These are phyloP conservation scores for Aegilops bicornis DNA, from an alignment of 176 grass and related monocot species.

Conservation along the genomic window DNA sequence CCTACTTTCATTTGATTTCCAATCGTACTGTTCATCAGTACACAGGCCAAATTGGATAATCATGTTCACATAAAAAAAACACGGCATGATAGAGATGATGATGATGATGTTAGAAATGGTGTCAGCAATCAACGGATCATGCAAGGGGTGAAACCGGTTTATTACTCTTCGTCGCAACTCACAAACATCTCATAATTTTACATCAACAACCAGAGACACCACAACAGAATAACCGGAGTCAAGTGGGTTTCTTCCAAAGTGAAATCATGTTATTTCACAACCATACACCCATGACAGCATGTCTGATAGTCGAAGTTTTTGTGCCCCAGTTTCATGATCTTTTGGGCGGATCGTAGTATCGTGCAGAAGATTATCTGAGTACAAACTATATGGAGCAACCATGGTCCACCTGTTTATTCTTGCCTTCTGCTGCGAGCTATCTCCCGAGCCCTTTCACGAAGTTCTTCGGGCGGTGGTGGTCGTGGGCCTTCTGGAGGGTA, in stretches of 20 bases:
- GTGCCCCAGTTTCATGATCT: background rate
- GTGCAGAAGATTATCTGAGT: background rate
- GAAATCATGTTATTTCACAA: background rate
- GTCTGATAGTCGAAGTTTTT: background rate
- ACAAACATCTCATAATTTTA: background rate
- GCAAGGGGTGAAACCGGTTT: background rate
- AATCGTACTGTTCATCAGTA: too few relatives aligned
- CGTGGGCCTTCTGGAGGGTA: conserved; percentile 81
- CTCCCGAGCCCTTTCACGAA: conserved; percentile 78
- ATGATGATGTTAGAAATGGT: background rate
- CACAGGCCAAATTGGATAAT: too few relatives aligned
- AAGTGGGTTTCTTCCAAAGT: too few relatives aligned
- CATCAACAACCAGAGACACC: background rate
- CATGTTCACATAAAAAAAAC: too few relatives aligned
- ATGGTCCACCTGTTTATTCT: conserved; percentile 13
- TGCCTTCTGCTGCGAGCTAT: conserved; percentile 70
- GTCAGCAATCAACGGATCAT: background rate
- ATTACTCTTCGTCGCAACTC: background rate
- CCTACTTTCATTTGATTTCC: too few relatives aligned
- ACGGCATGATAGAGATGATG: too few relatives aligned
- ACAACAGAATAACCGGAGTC: background rate
- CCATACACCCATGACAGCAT: background rate
- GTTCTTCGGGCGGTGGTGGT: conserved; percentile 81
- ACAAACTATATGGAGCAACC: background rate
- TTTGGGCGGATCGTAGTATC: background rate